A percentile compares a stretch with the other conserved stretches of the same genome.
Conservation (phyloP, 2,329 filamentous ascomycete genomes). For the Dactylellina sp. region DNA sequence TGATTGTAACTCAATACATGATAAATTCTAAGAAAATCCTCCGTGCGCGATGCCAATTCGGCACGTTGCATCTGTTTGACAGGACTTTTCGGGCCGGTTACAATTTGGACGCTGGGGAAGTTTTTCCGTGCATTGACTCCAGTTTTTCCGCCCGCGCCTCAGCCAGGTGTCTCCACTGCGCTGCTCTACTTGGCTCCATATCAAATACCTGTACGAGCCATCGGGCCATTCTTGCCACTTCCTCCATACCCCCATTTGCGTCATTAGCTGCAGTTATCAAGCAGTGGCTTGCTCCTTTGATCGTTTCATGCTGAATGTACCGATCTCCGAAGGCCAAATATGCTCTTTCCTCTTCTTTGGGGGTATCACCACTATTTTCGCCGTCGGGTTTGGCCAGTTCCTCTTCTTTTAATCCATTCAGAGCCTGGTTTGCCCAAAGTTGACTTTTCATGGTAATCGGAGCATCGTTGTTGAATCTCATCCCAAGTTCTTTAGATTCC, state of each 20-base stretch:
- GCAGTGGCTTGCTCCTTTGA: conserved; percentile 32
- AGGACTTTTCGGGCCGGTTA: not conserved
- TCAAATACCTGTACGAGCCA: not conserved
- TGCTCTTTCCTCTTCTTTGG: not conserved
- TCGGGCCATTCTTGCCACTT: not conserved
- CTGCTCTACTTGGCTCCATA: conserved; percentile 2
- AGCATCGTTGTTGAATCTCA: conserved; percentile 24
- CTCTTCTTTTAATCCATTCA: too few relatives aligned
- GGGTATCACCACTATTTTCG: too few relatives aligned
- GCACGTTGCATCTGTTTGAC: too few relatives aligned
- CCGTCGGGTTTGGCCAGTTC: not conserved
- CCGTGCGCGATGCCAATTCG: too few relatives aligned
- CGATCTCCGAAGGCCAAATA: not conserved
- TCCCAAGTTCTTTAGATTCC: conserved; percentile 22
- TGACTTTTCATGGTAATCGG: too few relatives aligned
- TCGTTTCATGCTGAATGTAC: conserved; percentile 32
- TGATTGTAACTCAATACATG: not conserved
- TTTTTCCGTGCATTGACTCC: not conserved
- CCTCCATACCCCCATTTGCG: conserved; percentile 2
- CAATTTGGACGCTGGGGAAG: not conserved
- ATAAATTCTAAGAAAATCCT: not conserved
- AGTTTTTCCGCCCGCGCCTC: not conserved
- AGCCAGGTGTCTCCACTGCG: conserved; percentile 18
- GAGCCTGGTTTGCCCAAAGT: too few relatives aligned
- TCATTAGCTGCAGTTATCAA: conserved; percentile 24